Percentiles rank a stretch among this genome's conserved stretches.
Evolutionary conservation across 1,284 basidiomycete genomes (phyloP).

Genomic region (Heterobasidion occidentale): DNA sequence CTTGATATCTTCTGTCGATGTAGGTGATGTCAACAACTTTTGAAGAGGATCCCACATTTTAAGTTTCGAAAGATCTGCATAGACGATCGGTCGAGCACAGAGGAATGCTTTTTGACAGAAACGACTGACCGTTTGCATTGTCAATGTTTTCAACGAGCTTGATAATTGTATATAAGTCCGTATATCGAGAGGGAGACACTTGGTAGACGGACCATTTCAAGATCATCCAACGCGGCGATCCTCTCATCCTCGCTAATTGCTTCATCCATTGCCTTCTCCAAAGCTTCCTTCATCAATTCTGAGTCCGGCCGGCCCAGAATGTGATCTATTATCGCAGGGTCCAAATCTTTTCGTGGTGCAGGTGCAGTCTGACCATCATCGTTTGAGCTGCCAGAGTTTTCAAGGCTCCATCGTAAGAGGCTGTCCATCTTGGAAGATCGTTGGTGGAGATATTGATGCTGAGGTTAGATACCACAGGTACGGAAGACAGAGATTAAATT

Average conservation of each 20-base stretch:
- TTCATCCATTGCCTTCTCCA: conserved; percentile 66
- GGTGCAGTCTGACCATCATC: conserved; percentile 19
- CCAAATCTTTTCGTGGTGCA: conserved; percentile 42
- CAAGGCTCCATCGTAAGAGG: conserved; percentile 68
- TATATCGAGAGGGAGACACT: not conserved
- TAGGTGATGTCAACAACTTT: conserved; percentile 47
- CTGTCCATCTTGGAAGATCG: conserved; percentile 44
- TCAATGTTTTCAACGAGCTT: conserved; percentile 91
- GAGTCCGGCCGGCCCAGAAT: conserved; percentile 86
- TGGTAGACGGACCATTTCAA: conserved; percentile 76
- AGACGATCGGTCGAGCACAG: not conserved
- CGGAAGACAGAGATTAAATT: too few species aligned
- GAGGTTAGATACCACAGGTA: not conserved
- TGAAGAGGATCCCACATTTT: conserved; percentile 86
- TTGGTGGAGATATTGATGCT: not conserved
- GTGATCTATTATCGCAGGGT: conserved; percentile 77
- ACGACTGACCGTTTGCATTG: conserved; percentile 79
- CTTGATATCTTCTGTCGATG: conserved; percentile 56
- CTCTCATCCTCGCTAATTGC: conserved; percentile 56
- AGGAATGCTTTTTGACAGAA: not conserved
- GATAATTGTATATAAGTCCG: not conserved
- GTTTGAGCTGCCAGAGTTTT: conserved; percentile 45
- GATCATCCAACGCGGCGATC: conserved; percentile 81
- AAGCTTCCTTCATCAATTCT: conserved; percentile 82
- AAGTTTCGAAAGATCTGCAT: conserved; percentile 71